These are phyloP conservation scores for Tylopilus subfusipes DNA, from an alignment of 768 basidiomycete genomes.

Conservation along the genomic window DNA sequence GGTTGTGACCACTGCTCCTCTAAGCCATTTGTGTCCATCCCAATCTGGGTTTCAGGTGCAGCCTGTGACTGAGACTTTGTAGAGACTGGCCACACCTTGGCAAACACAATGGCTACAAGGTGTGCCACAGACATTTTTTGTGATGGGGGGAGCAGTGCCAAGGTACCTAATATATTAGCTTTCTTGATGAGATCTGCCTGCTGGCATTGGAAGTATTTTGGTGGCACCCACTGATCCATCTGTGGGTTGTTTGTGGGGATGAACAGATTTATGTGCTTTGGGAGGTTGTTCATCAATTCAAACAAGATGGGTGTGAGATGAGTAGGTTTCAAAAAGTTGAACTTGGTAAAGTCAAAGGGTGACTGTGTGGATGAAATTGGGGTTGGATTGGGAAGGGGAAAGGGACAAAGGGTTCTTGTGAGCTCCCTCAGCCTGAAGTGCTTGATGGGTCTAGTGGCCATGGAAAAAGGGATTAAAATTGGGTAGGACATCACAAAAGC, in stretches of 20 bases:
- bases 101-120: constrained; percentile 19
- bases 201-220: constrained; percentile 68
- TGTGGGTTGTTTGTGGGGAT: constrained; percentile 56
- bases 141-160: constrained; percentile 66
- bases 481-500: too few relatives aligned
- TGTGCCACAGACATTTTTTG: constrained; percentile 46
- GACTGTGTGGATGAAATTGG: background rate
- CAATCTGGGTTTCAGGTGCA: background rate
- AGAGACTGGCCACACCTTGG: constrained; percentile 11
- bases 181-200: constrained; percentile 78
- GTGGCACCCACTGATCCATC: constrained; percentile 63
- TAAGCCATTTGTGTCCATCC: background rate
- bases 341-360: constrained; percentile 19
- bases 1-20: constrained; percentile 21
- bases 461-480: constrained; percentile 6
- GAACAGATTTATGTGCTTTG: constrained; percentile 58
- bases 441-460: constrained; percentile 26
- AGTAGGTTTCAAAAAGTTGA: constrained; percentile 17
- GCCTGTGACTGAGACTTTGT: constrained; percentile 4
- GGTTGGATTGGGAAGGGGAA: constrained; percentile 26
- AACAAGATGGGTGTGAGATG: constrained; percentile 1
- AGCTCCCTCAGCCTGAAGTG: constrained; percentile 27
- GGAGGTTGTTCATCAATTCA: constrained; percentile 7
- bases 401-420: constrained; percentile 11
- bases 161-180: constrained; percentile 50